A percentile compares a stretch with the other conserved stretches of the same genome.
These are phyloP conservation scores for Xylaria sp. DNA, from an alignment of 2,329 filamentous ascomycete species.

Conservation along the genomic window DNA sequence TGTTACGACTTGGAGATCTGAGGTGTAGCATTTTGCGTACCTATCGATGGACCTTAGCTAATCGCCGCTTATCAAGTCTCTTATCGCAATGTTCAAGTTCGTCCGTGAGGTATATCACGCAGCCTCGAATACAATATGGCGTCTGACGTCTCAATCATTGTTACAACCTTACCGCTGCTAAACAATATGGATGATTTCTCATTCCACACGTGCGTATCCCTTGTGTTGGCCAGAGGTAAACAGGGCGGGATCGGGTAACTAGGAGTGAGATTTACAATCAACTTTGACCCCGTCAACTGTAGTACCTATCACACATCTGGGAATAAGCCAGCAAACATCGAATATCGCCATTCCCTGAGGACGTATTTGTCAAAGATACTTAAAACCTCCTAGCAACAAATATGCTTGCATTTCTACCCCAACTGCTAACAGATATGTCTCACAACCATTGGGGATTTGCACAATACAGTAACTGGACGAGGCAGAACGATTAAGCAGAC, in stretches of 20 bases:
- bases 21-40: not conserved
- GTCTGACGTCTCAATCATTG: not conserved
- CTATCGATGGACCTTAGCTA: not conserved
- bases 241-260: not conserved
- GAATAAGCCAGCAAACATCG: not conserved
- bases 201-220: not conserved
- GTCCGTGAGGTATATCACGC: not conserved
- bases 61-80: not conserved
- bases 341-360: not conserved
- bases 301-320: not conserved
- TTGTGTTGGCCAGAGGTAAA: not conserved
- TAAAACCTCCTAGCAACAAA: not conserved
- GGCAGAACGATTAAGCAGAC: not conserved
- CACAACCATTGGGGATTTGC: not conserved
- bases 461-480: not conserved
- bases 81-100: not conserved
- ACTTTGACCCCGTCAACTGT: not conserved
- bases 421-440: not conserved
- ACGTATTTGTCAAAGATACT: not conserved
- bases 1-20: too few relatives aligned
- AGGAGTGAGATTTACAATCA: not conserved
- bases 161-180: not conserved
- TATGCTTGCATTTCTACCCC: not conserved
- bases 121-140: not conserved
- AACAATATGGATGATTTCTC: not conserved